Evolutionary conservation across 208 protist species (phyloP).

Genomic region (Crithidia bombi): DNA sequence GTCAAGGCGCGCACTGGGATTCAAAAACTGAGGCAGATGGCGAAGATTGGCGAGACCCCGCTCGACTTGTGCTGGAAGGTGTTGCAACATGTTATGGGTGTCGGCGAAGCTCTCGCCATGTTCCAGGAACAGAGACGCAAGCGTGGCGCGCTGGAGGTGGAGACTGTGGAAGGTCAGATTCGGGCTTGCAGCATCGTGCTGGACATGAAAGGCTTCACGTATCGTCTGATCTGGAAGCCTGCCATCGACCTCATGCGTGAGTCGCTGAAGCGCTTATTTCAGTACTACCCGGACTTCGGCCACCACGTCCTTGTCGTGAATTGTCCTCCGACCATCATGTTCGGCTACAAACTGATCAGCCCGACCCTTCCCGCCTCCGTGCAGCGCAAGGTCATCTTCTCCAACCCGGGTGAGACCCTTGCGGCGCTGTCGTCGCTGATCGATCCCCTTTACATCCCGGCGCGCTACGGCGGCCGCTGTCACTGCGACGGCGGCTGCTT

Average conservation of each 20-base stretch:
- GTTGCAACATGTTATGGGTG: conserved; percentile 26
- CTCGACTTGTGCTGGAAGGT: conserved; percentile 25
- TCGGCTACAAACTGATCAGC: conserved; percentile 56
- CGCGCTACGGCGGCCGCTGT: conserved; percentile 57
- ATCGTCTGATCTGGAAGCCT: conserved; percentile 62
- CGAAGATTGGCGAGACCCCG: conserved; percentile 17
- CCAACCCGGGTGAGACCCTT: conserved; percentile 27
- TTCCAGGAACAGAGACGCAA: conserved; percentile 20
- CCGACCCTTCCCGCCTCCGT: conserved; percentile 41
- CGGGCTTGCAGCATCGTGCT: conserved; percentile 51
- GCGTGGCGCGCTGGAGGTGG: conserved; percentile 16
- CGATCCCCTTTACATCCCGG: conserved; percentile 46
- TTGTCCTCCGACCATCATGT: conserved; percentile 40
- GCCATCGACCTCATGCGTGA: conserved; percentile 43
- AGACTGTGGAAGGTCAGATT: conserved; percentile 38
- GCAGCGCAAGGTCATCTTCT: conserved; percentile 58
- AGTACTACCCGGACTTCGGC: conserved; percentile 60
- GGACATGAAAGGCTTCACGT: conserved; percentile 51
- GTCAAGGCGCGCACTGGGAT: conserved; percentile 25
- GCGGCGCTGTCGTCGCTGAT: conserved; percentile 39
- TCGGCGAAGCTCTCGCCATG: conserved; percentile 17
- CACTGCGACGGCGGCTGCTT: conserved; percentile 52
- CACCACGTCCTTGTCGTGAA: conserved; percentile 65
- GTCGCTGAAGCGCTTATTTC: conserved; percentile 34
- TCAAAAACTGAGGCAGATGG: conserved; percentile 40